Conservation (phyloP, 352 stramenopile species). For the Globisporangium nunn region DNA sequence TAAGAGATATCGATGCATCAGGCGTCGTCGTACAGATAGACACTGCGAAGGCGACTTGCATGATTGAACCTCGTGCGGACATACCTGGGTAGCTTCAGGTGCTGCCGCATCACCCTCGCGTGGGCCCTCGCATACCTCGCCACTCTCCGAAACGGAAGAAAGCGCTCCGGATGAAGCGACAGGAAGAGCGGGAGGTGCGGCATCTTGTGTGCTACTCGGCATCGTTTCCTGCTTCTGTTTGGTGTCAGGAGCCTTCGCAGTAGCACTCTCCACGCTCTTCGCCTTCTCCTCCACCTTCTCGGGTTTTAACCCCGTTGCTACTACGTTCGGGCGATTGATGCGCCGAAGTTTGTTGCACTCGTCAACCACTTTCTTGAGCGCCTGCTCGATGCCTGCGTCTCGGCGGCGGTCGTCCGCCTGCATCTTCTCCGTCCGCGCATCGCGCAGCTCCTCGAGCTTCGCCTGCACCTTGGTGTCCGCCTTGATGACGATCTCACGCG, state of each 20-base stretch:
- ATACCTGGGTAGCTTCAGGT: no score
- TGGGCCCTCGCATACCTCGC: no score
- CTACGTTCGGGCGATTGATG: neutral
- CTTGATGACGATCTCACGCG: conserved; percentile 35
- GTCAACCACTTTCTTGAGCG: conserved; percentile 23
- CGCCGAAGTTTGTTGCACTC: conserved; percentile 19
- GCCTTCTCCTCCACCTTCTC: neutral
- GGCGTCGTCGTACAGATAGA: no score
- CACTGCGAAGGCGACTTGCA: no score
- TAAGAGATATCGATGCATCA: neutral
- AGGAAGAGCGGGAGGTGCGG: neutral
- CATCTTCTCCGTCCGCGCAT: conserved; percentile 6
- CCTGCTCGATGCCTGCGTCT: conserved; percentile 18
- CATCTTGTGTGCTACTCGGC: no score
- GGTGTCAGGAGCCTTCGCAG: no score
- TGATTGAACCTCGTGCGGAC: no score
- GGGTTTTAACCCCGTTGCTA: neutral
- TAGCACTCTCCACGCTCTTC: neutral
- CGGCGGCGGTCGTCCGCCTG: conserved; percentile 16
- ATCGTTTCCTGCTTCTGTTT: neutral
- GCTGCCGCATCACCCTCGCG: no score
- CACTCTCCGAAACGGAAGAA: no score
- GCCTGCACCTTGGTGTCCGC: conserved; percentile 29
- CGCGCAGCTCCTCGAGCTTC: conserved; percentile 23
- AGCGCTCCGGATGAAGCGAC: no score